Base-by-base conservation (phyloP, 306 rosid species). In the Canavalia gladiata region DNA sequence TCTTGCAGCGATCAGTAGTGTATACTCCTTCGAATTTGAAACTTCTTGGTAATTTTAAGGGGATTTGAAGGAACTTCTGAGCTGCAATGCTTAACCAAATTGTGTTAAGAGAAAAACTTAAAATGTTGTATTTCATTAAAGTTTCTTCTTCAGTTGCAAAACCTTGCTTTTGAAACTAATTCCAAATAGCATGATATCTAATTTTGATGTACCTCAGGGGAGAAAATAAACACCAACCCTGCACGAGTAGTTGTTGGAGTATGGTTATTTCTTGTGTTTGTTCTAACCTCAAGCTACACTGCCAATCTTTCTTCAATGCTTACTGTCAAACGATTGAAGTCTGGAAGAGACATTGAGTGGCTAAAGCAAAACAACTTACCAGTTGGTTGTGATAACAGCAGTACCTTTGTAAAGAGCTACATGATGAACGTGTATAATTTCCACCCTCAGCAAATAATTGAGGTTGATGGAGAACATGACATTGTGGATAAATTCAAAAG, bases 271-370 rank as follows among this genome's bases (percentile, higher is more conserved):
- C 84, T 89, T 7, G 94, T 88, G 47, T 84, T 87, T 64, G 87
- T 90, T 74, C 8, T 87, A 50, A 89, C 72, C 62, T 88, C 97
- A 63, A 90, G 97, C 84, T 91, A 91, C 88, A 90, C 97, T 42
- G 94, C 94, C n/a, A 91, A 69, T 74, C 86, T 91, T 50, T 91
- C 94, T 5, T 91, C 94, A 30, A 70, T 84, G 87, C 90, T 91
- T 46, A 91, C 90, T 4, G 87, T 88, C 37, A 52, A 62, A 76
- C 49, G 79, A 11, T 47, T 88, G 67, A 67, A 56, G 6, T 60
- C 82, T 12, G 85, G 68, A 2, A 78, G 79, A 59, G 83, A 84
- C 64, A 75, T 88, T 41, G 84, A 87, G 2, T 89, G 82, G 91
- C 79, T 91, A 43, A 89, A 45, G 87, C 71, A 73, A 12, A 88